Evolutionary conservation across 2,329 filamentous ascomycete species (phyloP).

Genomic region (Aspergillus nomiae): DNA sequence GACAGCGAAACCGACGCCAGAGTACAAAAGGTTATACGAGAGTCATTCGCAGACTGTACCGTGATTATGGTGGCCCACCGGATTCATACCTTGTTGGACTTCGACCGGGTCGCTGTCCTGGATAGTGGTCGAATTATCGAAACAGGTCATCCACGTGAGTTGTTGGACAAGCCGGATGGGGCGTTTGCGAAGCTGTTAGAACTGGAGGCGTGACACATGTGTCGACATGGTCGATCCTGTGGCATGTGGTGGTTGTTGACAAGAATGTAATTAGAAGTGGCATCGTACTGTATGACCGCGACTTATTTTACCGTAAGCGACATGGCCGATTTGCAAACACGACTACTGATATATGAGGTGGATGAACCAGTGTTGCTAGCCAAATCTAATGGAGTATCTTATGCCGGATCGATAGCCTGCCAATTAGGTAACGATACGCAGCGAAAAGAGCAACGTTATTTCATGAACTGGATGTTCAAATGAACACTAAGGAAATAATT

Average conservation of each 20-base stretch:
- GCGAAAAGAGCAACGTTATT: too few species aligned
- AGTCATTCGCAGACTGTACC: constrained; percentile 16
- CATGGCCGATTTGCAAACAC: too few species aligned
- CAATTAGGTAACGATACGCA: too few species aligned
- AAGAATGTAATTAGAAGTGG: too few species aligned
- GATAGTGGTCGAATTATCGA: constrained; percentile 17
- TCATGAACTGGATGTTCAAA: too few species aligned
- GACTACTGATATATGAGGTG: too few species aligned
- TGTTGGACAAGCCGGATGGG: constrained; percentile 7
- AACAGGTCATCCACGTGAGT: constrained; percentile 13
- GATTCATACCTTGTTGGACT: constrained; percentile 18
- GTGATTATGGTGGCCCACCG: constrained; percentile 23
- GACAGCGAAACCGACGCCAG: constrained; percentile 15
- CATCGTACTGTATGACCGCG: too few species aligned
- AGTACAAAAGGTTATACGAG: constrained; percentile 17
- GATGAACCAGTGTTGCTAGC: too few species aligned
- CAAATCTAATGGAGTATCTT: too few species aligned
- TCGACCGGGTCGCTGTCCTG: constrained; percentile 21
- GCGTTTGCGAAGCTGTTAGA: constrained; percentile 10
- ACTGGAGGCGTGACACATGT: not conserved
- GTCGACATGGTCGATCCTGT: not conserved
- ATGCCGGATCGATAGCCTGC: too few species aligned
- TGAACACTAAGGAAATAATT: too few species aligned
- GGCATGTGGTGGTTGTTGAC: not conserved
- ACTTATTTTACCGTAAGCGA: too few species aligned